Conservation (phyloP, 805 yeast species). For the Wickerhamomyces chambardii region DNA sequence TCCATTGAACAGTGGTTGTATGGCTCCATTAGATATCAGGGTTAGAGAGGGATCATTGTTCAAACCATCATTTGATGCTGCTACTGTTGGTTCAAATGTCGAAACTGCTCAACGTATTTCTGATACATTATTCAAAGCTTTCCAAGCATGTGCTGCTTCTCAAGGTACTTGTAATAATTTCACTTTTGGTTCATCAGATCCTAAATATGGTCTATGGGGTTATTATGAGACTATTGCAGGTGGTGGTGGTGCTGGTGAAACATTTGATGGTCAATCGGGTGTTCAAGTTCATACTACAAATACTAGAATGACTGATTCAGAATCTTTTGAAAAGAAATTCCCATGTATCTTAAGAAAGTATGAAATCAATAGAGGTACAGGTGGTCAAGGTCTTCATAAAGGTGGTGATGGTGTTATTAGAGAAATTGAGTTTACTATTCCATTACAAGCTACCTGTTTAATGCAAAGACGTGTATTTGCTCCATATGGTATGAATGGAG, state of each 20-base stretch:
- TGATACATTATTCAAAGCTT: constrained; percentile 38
- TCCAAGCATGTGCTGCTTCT: constrained; percentile 41
- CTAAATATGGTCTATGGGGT: constrained; percentile 32
- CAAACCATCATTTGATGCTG: constrained; percentile 32
- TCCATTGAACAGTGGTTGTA: constrained; percentile 44
- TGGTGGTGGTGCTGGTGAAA: constrained; percentile 45
- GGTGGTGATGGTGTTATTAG: constrained; percentile 43
- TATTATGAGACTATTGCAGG: constrained; percentile 41
- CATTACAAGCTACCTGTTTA: constrained; percentile 27
- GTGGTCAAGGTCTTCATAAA: constrained; percentile 31
- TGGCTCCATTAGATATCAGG: constrained; percentile 26
- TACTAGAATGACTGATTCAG: constrained; percentile 40
- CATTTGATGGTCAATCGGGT: constrained; percentile 52
- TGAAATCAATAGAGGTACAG: constrained; percentile 30
- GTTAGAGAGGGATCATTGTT: constrained; percentile 11
- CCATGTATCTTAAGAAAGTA: constrained; percentile 34
- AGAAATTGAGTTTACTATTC: constrained; percentile 28
- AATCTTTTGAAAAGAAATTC: constrained; percentile 36
- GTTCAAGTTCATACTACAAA: constrained; percentile 35
- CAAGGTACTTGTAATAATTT: constrained; percentile 46
- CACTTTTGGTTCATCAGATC: constrained; percentile 40
- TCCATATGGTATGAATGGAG: constrained; percentile 42
- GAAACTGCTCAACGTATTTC: constrained; percentile 44
- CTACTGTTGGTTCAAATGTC: constrained; percentile 40
- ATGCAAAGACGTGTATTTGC: constrained; percentile 38